Conservation (phyloP, 805 yeast genomes). For the Saccharomycopsis babjevae region DNA sequence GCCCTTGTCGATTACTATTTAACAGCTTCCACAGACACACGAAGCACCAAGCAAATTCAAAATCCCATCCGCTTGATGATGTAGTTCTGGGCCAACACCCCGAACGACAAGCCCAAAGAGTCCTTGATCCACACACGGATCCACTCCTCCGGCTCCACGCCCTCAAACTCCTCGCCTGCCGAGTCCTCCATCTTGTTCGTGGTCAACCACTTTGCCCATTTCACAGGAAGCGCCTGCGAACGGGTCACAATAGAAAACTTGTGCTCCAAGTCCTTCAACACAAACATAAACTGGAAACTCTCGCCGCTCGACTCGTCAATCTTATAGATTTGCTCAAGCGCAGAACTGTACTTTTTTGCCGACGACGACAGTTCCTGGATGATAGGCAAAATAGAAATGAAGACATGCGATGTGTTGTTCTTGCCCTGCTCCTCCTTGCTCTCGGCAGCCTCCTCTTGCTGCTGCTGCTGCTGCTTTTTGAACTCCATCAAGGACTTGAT, state of each 20-base stretch:
- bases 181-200: slow-evolving; percentile 26
- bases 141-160: slow-evolving; percentile 74
- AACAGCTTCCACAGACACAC: no score
- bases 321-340: slow-evolving; percentile 23
- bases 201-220: slow-evolving; percentile 92
- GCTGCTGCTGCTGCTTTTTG: slow-evolving; percentile 22
- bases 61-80: slow-evolving; percentile 85
- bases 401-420: slow-evolving; percentile 43
- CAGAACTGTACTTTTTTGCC: slow-evolving; percentile 19
- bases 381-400: slow-evolving; percentile 60
- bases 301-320: slow-evolving; percentile 32
- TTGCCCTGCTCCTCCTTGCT: slow-evolving; percentile 16
- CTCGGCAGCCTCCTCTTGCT: slow-evolving; percentile 3
- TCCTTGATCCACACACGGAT: slow-evolving; percentile 68
- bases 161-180: slow-evolving; percentile 28
- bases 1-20: no score
- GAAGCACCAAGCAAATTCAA: slow-evolving; percentile 19
- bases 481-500: slow-evolving; percentile 34
- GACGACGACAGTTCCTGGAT: slow-evolving; percentile 22
- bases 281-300: slow-evolving; percentile 65
- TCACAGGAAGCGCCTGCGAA: slow-evolving; percentile 83
- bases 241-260: slow-evolving; percentile 61
- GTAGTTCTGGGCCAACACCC: slow-evolving; percentile 82
- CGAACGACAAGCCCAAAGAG: slow-evolving; percentile 71
- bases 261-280: slow-evolving; percentile 72